Conservation (phyloP, 192 early-diverging fungal species). For the Rhizophagus prolifer region DNA sequence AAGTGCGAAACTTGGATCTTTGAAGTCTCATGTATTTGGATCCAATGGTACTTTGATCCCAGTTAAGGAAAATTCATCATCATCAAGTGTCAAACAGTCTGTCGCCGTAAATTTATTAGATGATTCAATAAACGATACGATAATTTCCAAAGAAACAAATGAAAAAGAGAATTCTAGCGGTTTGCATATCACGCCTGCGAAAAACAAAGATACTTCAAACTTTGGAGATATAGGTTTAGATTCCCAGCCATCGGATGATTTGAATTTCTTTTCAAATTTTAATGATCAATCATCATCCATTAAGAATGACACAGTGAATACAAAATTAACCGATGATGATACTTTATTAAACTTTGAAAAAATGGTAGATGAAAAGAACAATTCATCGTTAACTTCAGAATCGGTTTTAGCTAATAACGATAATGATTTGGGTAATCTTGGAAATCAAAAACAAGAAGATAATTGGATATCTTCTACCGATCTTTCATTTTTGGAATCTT, state of each 20-base stretch:
- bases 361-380: no score
- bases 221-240: not conserved
- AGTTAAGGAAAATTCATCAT: not conserved
- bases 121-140: not conserved
- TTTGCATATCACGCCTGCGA: not conserved
- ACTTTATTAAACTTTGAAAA: no score
- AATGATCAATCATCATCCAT: no score
- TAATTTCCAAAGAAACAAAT: not conserved
- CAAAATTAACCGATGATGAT: no score
- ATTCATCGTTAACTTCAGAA: not conserved
- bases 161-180: not conserved
- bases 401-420: not conserved
- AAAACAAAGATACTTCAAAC: not conserved
- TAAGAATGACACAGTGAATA: no score
- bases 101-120: not conserved
- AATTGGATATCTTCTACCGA: not conserved
- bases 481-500: not conserved
- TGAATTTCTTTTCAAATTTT: no score
- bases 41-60: no score
- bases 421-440: not conserved
- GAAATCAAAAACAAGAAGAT: not conserved
- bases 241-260: no score
- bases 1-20: not conserved
- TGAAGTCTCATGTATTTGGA: not conserved
- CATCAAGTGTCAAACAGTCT: not conserved